phyloP scores from a whole-genome alignment of 371 early-diverging fungal species.

The Apophysomyces sp. region DNA sequence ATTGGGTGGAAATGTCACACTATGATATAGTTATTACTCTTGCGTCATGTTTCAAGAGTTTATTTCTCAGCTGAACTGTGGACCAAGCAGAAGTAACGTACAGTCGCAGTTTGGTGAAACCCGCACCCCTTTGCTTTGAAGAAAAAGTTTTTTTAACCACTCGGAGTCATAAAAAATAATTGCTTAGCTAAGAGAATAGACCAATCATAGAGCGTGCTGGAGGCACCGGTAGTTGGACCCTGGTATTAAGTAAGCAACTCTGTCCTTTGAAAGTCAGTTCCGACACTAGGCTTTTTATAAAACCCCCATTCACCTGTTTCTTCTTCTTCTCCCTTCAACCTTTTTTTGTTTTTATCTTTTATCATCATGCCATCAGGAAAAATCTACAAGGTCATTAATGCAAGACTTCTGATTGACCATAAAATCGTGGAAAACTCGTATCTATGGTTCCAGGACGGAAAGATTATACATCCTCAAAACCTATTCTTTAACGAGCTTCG shows the following conservation, averaged over 20 bases:
- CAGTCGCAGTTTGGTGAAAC: not conserved
- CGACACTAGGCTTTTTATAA: not conserved
- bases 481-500: conserved; percentile 63
- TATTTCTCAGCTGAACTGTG: not conserved
- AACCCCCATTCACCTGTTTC: not conserved
- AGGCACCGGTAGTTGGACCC: too few species aligned
- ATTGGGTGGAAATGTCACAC: too few species aligned
- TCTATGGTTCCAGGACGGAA: conserved; percentile 72
- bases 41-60: not conserved
- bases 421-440: conserved; percentile 66
- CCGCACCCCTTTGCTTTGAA: not conserved
- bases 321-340: not conserved
- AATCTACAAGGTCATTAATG: conserved; percentile 74
- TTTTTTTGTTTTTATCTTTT: not conserved
- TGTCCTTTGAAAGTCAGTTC: not conserved
- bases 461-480: conserved; percentile 68
- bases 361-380: conserved; percentile 19
- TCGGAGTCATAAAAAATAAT: too few species aligned
- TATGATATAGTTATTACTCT: too few species aligned
- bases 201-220: too few species aligned
- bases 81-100: not conserved
- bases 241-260: not conserved
- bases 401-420: conserved; percentile 67
- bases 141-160: not conserved
- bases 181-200: too few species aligned